These are phyloP conservation scores for Ogataea polymorpha DNA, from an alignment of 805 yeast species.

Conservation along the genomic window DNA sequence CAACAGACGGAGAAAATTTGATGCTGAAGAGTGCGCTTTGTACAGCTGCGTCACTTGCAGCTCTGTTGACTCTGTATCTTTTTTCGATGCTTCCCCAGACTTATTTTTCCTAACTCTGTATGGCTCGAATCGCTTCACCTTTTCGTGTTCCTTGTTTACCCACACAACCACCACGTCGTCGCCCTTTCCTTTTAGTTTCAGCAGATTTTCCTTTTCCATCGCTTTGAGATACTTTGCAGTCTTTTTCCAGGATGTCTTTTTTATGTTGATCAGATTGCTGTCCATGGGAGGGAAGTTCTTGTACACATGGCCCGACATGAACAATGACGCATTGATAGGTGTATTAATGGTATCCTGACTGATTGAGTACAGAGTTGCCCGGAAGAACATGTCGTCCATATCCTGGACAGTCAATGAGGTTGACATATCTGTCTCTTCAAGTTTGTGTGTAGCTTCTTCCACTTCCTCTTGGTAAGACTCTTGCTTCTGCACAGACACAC, in stretches of 20 bases:
- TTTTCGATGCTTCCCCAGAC: slow-evolving; percentile 2
- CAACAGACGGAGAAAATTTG: slow-evolving; percentile 44
- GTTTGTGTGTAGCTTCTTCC: slow-evolving; percentile 4
- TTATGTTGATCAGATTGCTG: slow-evolving; percentile 51
- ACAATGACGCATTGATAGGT: slow-evolving; percentile 72
- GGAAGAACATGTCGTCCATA: slow-evolving; percentile 68
- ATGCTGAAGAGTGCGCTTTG: slow-evolving; percentile 53
- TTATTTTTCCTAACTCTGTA: slow-evolving; percentile 43
- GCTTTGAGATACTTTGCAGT: slow-evolving; percentile 80
- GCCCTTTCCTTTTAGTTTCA: slow-evolving; percentile 78
- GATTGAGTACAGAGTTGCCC: slow-evolving; percentile 70
- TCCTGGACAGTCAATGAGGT: slow-evolving; percentile 52
- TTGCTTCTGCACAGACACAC: slow-evolving; percentile 20
- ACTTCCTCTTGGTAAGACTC: slow-evolving; percentile 7
- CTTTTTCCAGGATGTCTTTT: slow-evolving; percentile 87
- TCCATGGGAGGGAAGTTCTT: slow-evolving; percentile 73
- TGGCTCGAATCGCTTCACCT: slow-evolving; percentile 59
- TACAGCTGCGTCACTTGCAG: slow-evolving; percentile 40
- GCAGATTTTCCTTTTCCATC: slow-evolving; percentile 71
- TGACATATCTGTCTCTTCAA: background rate
- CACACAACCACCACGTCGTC: slow-evolving; percentile 67
- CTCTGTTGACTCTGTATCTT: slow-evolving; percentile 13
- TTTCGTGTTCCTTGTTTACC: slow-evolving; percentile 44
- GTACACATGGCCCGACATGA: slow-evolving; percentile 67
- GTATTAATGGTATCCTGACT: slow-evolving; percentile 51